Evolutionary conservation across 2,329 filamentous ascomycete genomes (phyloP), one percentile per base, ranked within the genome.

Genomic region (Mollisiaceae sp.): DNA sequence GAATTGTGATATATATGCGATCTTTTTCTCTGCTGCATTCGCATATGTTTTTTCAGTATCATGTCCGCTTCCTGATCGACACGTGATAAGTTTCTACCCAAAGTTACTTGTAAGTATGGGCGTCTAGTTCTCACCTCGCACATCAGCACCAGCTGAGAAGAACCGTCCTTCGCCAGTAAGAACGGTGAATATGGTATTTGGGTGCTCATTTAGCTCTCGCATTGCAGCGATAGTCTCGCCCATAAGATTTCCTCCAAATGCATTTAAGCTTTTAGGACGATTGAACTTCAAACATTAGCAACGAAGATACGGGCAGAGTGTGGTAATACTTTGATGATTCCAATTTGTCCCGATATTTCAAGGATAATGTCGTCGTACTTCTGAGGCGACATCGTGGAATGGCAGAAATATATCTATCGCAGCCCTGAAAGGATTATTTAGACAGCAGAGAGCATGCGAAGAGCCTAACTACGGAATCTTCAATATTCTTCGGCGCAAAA

Each of bases 91-190:
- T 57, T 24, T 45, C 27, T 22, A 11, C 18, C 14, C 4, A 58
- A 18, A 22, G 24, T 24, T 11, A n/a, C n/a, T n/a, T n/a, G n/a
- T n/a, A 20, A n/a, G n/a, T 20, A 12, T 1, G 57, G 38, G 1
- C 1, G 32, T 32, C 1, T 6, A 9, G 39, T 11, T 59, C 70
- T 22, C 67, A 74, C 79, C 77, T 70, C 76, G 79, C 1, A 84
- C 79, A 75, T 84, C 82, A 20, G 82, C 82, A 20, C 82, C 82
- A 0, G 81, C 79, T 22, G 78, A 81, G 70, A 84, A 84, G 72
- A 83, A 84, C 12, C 81, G 75, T 1, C 82, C 82, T 68, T 82
- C 81, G 20, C 82, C 82, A 0, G 82, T 84, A 12, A 83, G 67
- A 1, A 84, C 82, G 1, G 82, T 84, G 70, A 84, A 83, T 15